Base-by-base conservation (phyloP, 2,329 filamentous ascomycete species). In the Hysterium pulicare region DNA sequence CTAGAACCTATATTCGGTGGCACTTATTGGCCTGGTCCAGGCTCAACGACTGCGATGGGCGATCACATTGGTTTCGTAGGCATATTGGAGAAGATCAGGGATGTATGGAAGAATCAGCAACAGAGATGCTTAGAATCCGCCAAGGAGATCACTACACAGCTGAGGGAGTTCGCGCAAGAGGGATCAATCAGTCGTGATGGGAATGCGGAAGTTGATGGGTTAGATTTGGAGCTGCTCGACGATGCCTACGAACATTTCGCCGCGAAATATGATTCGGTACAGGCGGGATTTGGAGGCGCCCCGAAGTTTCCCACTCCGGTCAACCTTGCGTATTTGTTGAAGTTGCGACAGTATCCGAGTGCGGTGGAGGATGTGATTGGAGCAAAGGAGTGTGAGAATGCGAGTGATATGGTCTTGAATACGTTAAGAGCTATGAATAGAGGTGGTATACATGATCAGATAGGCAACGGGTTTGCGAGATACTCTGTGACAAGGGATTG, bases 1-100 rank as follows among this genome's bases (percentile, higher is more conserved):
- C 77, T 97, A 20, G 85, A 95, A 59, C 93, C 93, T 0, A 86
- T 98, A 8, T 97, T 96, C 68, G 93, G 93, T 28, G 91, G 91
- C 19, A 96, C 91, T 7, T 97, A 96, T 67, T 97, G 90, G 87
- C 89, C 90, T 3, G 87, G 87, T 0, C 87, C 90, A 0, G 83
- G 82, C 37, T 79, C 82, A 4, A 73, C 65, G 46, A 70, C 59
- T 53, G 61, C 61, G 5, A 61, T 67, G 24, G 68, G 70, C 19
- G 75, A 75, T 34, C 79, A 84, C 4, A 77, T 87, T n/a, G 84
- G 87, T 32, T 95, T 96, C 55, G 73, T 95, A 31, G 82, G 84
- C 16, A 89, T 97, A 24, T 66, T 96, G 38, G 76, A 85, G 54
- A 96, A 94, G 67, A 78, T 97, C 17, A 57, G 74, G 7, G 72